Base-by-base conservation (phyloP, 2,329 filamentous ascomycete species). In the Paecilomyces formosus region DNA sequence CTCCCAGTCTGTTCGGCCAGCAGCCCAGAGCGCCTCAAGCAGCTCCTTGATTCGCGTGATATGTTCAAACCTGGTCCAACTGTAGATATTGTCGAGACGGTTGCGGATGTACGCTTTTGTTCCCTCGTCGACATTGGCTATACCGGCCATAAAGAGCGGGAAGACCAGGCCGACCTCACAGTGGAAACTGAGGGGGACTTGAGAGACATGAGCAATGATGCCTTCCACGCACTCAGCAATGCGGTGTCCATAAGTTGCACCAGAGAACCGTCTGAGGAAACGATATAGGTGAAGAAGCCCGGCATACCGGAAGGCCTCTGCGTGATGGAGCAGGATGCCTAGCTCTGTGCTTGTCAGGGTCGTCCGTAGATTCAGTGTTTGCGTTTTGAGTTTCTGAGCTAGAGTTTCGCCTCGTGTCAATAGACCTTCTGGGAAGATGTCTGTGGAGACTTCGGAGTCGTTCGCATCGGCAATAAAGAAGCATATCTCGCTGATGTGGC, bases 291-390 rank as follows among this genome's bases (percentile, higher is more conserved):
- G 55, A 12, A 62, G 53, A 21, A 62, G 54, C 1, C 58, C 55
- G 11, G 60, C 58, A 33, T 58, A 60, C 6, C 60, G 60, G 58
- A 60, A 62, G n/a, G 60, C 53, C 51, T 62, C 60, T 7, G 60
- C 60, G 58, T 62, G 60, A 53, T 58, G 56, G 53, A 62, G 35
- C 1, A 60, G 56, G 3, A 56, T 53, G 2, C 57, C 53, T 5
- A 51, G 26, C 35, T 60, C 53, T 5, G 8, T 33, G 30, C 33
- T 28, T 12, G 21, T 53, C 5, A 55, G 45, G 28, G 35, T 33
- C 1, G 35, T 55, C 11, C 53, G 56, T 15, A 18, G 21, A 18
- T 21, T n/a, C 52, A 60, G 53, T 21, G 35, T 3, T 33, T 60
- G 58, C n/a, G 56, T 51, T 13, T n/a, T 53, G n/a, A 60, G 56